phyloP scores from a whole-genome alignment of 352 stramenopile genomes.

The Phytophthora kernoviae region DNA sequence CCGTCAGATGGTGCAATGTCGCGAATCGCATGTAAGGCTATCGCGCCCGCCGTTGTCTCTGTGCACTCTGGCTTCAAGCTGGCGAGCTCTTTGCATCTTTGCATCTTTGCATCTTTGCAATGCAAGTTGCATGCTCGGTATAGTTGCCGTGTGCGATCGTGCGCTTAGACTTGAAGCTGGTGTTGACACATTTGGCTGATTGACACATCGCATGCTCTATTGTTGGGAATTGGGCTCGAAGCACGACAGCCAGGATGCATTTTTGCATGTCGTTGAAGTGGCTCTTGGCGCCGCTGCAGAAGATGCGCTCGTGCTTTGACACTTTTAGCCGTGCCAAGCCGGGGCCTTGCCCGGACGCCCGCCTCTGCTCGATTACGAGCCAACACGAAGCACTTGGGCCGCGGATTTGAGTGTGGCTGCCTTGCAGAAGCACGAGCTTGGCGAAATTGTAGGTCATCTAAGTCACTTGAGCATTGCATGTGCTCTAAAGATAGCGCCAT shows the following conservation, averaged over 20 bases:
- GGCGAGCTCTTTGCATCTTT: no score
- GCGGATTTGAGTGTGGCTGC: background rate
- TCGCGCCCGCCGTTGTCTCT: background rate
- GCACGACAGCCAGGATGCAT: slow-evolving; percentile 2
- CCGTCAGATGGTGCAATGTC: background rate
- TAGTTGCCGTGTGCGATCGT: slow-evolving; percentile 12
- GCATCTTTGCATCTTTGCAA: no score
- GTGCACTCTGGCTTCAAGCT: background rate
- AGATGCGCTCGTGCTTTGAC: no score
- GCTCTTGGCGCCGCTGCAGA: background rate
- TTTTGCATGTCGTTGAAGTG: slow-evolving; percentile 1
- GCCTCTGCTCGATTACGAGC: background rate
- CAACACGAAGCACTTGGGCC: background rate
- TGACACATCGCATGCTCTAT: slow-evolving; percentile 3
- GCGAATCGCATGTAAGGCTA: background rate
- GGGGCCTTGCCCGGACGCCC: no score
- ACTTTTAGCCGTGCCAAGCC: no score
- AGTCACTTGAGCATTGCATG: no score
- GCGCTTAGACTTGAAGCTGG: slow-evolving; percentile 23
- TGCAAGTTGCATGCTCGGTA: background rate
- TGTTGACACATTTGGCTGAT: background rate
- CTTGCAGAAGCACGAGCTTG: background rate
- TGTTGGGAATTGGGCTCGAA: background rate
- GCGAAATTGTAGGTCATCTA: background rate
- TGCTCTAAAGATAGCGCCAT: background rate